These are phyloP conservation scores for Liriodendron chinense DNA, from an alignment of 164 flowering plant species.

Conservation along the genomic window DNA sequence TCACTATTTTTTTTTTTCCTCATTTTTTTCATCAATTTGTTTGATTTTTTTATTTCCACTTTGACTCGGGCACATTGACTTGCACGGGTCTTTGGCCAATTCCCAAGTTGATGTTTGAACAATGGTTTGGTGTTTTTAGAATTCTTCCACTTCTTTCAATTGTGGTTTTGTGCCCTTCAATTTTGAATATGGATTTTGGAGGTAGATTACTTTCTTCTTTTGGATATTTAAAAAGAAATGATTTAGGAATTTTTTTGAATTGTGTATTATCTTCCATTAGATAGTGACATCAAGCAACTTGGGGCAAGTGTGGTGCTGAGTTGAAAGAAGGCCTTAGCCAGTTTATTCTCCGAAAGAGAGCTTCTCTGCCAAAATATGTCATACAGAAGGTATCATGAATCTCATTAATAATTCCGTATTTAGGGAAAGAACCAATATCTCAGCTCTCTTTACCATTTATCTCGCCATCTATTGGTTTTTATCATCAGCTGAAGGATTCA, in stretches of 20 bases:
- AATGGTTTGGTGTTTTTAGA: not conserved
- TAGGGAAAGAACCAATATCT: not conserved
- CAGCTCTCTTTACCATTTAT: not conserved
- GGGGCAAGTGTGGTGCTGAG: slow-evolving; percentile 21
- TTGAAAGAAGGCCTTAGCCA: slow-evolving; percentile 36
- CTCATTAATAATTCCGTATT: not conserved
- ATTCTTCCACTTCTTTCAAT: not conserved
- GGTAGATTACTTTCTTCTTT: not conserved
- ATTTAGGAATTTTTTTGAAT: not conserved
- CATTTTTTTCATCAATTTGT: too few species aligned
- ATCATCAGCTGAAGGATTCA: slow-evolving; percentile 50
- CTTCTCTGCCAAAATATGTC: slow-evolving; percentile 42
- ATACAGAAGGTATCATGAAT: slow-evolving; percentile 40
- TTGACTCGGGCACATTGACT: not conserved
- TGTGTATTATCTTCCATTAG: slow-evolving; percentile 20
- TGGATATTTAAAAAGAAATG: too few species aligned
- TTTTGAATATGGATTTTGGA: not conserved
- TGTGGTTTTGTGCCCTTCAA: not conserved
- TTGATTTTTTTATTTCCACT: not conserved
- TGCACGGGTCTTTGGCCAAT: not conserved
- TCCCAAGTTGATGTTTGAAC: not conserved
- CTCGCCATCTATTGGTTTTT: slow-evolving; percentile 7
- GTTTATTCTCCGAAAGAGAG: slow-evolving; percentile 50
- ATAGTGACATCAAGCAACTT: slow-evolving; percentile 20
- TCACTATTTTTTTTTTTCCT: not conserved